Conservation (phyloP, 1,284 basidiomycete genomes). For the Rhizoctonia solani region DNA sequence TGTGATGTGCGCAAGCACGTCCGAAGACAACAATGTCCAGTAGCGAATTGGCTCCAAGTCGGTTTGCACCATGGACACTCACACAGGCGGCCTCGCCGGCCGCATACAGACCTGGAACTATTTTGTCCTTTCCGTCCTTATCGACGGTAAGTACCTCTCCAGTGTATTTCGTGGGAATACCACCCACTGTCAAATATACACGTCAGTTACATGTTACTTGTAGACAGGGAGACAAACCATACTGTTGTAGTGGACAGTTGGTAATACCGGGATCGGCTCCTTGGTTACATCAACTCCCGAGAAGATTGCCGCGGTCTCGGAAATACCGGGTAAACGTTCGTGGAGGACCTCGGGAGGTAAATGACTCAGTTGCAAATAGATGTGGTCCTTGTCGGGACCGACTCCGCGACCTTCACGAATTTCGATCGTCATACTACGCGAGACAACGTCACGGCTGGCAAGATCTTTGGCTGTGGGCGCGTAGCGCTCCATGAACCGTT, state of each 20-base stretch:
- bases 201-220: slow-evolving; percentile 40
- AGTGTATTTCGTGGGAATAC: slow-evolving; percentile 98
- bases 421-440: slow-evolving; percentile 98
- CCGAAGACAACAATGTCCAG: slow-evolving; percentile 99
- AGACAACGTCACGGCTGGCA: slow-evolving; percentile 98
- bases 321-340: slow-evolving; percentile 98
- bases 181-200: slow-evolving; percentile 82
- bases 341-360: slow-evolving; percentile 94
- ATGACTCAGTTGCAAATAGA: slow-evolving; percentile 97
- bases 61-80: slow-evolving; percentile 99
- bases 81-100: slow-evolving; percentile 99
- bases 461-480: slow-evolving; percentile 99
- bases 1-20: slow-evolving; percentile 98
- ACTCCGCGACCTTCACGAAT: slow-evolving; percentile 99
- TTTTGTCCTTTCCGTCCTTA: slow-evolving; percentile 86
- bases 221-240: slow-evolving; percentile 31
- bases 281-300: slow-evolving; percentile 99
- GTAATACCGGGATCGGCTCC: slow-evolving; percentile 96
- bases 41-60: slow-evolving; percentile 98
- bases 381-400: slow-evolving; percentile 97
- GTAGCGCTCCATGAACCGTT: slow-evolving; percentile 99
- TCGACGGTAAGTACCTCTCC: slow-evolving; percentile 93
- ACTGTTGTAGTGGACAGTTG: slow-evolving; percentile 97
- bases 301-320: slow-evolving; percentile 99
- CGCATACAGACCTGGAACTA: slow-evolving; percentile 97